Conservation (phyloP, 345 rosid species). For the Microthlaspi erraticum region DNA sequence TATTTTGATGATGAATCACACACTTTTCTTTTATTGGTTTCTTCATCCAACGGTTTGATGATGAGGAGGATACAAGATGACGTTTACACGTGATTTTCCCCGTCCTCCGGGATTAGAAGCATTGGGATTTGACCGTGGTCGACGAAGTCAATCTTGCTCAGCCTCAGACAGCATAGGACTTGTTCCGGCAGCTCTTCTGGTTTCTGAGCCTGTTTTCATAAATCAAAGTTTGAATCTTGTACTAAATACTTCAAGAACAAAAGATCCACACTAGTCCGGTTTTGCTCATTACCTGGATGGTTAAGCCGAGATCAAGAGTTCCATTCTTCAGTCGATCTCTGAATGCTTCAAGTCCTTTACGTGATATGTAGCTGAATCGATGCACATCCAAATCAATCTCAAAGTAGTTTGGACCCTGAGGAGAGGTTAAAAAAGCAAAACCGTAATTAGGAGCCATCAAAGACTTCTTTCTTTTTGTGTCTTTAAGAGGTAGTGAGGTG, state of each 20-base stretch:
- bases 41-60: constrained; percentile 24
- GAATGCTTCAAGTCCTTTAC: constrained; percentile 92
- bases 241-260: not conserved
- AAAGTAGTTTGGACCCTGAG: constrained; percentile 85
- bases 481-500: constrained; percentile 1
- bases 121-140: constrained; percentile 78
- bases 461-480: not conserved
- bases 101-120: constrained; percentile 56
- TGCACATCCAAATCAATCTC: constrained; percentile 96
- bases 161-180: constrained; percentile 77
- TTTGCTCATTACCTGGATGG: constrained; percentile 73
- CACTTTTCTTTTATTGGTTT: constrained; percentile 18
- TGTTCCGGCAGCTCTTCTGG: constrained; percentile 93
- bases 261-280: not conserved
- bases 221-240: not conserved
- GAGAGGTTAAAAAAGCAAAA: not conserved
- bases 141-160: constrained; percentile 82
- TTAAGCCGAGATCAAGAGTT: constrained; percentile 76
- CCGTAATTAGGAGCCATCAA: not conserved
- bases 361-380: constrained; percentile 87
- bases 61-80: constrained; percentile 7
- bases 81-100: constrained; percentile 30
- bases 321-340: constrained; percentile 80
- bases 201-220: constrained; percentile 73
- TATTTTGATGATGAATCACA: constrained; percentile 15